Base-by-base conservation (phyloP, 2,329 filamentous ascomycete genomes). In the Pseudonectria foliicola region DNA sequence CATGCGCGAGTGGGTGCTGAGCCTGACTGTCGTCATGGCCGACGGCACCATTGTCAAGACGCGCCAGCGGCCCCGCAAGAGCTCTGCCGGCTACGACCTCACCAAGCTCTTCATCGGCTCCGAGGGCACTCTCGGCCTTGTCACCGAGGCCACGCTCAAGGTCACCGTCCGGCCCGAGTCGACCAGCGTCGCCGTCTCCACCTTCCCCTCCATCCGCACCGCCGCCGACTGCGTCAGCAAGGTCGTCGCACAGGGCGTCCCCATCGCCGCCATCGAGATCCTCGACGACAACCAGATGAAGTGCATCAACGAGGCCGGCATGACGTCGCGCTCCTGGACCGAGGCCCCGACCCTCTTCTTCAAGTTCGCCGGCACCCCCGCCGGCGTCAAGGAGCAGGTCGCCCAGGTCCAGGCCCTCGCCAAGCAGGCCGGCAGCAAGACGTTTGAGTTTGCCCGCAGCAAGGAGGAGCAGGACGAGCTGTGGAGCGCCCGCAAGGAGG, bases 1-100 rank as follows among this genome's bases (percentile, higher is more conserved):
- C 3, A 95, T 95, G 87, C 80, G 85, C 43, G 88, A 95, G 56
- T 95, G 88, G 88, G 89, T 95, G 10, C 65, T 94, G 14, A 83
- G 77, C 35, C 63, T 95, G 46, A 95, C 88, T 0, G 85, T 94
- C 4, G 88, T 95, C 10, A 71, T 95, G 50, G 88, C 88, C 13
- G 89, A 95, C 59, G 88, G 88, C 32, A 94, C 88, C 2, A 63
- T 95, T 33, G 82, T 95, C 63, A 90, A 89, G 68, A 95, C 89
- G 10, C 74, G 85, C 43, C 87, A 93, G 61, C 75, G 88, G 31
- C 87, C 88, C 10, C 76, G 88, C 47, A 95, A 95, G 69, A 89
- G 83, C 53, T 88, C 82, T 36, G 89, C 89, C 23, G 89, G 89
- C 16, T 95, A 95, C 62, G 88, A 95, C 58, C 73, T 95, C 33